Conservation (phyloP, 2,329 filamentous ascomycete genomes). For the Myriosclerotinia scirpicola region DNA sequence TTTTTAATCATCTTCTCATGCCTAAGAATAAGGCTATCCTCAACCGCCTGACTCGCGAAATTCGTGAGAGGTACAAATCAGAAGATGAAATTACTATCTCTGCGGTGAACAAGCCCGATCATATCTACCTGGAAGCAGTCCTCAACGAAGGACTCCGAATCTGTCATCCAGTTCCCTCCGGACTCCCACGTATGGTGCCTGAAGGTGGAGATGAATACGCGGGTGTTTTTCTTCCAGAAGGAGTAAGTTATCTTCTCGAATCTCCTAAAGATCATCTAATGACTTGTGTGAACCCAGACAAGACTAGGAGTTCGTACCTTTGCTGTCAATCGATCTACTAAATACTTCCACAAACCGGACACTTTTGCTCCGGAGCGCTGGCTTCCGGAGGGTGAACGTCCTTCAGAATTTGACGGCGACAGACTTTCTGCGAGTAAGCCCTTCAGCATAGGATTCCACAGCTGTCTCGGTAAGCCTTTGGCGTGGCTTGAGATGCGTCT, state of each 20-base stretch:
- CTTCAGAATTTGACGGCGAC: conserved; percentile 13
- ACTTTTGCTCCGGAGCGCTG: conserved; percentile 37
- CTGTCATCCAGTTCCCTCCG: conserved; percentile 10
- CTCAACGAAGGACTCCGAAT: conserved; percentile 17
- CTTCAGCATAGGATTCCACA: conserved; percentile 21
- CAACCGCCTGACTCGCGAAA: conserved; percentile 42
- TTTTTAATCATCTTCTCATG: conserved; percentile 31
- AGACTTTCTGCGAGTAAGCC: conserved; percentile 17
- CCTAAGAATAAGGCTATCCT: conserved; percentile 38
- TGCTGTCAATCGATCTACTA: background rate
- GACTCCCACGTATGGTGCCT: conserved; percentile 14
- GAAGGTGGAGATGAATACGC: conserved; percentile 1
- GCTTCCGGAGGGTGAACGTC: conserved; percentile 32
- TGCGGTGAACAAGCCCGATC: conserved; percentile 24
- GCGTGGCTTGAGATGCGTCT: conserved; percentile 5
- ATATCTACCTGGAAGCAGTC: background rate
- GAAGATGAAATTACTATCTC: conserved; percentile 43
- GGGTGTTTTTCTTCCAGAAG: conserved; percentile 19
- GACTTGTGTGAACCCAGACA: background rate
- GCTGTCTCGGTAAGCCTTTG: conserved; percentile 23
- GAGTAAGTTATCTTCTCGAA: background rate
- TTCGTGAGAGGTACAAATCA: conserved; percentile 43
- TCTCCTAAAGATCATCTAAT: background rate
- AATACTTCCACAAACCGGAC: conserved; percentile 23
- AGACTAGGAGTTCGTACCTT: conserved; percentile 16